phyloP scores from a whole-genome alignment of 1,139 yeast species.

The Arxiozyma slooffiae region DNA sequence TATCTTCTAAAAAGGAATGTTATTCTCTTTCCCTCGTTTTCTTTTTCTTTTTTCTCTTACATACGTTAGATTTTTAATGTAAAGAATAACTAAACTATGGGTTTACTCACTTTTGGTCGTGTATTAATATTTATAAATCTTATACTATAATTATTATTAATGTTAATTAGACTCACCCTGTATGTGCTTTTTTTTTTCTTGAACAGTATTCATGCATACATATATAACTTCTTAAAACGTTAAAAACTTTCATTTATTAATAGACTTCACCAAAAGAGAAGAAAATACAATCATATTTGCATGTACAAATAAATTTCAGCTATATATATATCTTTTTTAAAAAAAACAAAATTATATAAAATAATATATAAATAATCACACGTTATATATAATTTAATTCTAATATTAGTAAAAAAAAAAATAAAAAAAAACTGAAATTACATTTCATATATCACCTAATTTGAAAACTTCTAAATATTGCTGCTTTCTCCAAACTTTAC shows the following conservation, averaged over 20 bases:
- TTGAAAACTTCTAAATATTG: background rate
- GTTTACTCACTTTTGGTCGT: background rate
- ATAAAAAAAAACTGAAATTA: background rate
- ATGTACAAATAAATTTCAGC: too few species aligned
- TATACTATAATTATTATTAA: too few species aligned
- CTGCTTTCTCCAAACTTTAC: background rate
- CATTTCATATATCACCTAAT: background rate
- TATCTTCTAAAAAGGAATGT: background rate
- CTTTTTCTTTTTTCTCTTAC: background rate
- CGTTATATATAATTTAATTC: too few species aligned
- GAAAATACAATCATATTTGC: background rate
- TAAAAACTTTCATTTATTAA: too few species aligned
- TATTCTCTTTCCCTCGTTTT: too few species aligned
- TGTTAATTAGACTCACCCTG: background rate
- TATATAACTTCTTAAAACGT: too few species aligned
- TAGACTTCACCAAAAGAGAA: too few species aligned
- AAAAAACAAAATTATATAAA: too few species aligned
- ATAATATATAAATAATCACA: background rate
- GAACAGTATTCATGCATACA: too few species aligned
- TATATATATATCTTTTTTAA: too few species aligned
- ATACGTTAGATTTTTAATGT: background rate
- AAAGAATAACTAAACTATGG: background rate
- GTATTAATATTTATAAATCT: too few species aligned
- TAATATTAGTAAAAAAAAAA: too few species aligned
- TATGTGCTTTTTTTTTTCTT: background rate